Evolutionary conservation across 2,329 filamentous ascomycete genomes (phyloP).

Genomic region (Neonectria neomacrospora): DNA sequence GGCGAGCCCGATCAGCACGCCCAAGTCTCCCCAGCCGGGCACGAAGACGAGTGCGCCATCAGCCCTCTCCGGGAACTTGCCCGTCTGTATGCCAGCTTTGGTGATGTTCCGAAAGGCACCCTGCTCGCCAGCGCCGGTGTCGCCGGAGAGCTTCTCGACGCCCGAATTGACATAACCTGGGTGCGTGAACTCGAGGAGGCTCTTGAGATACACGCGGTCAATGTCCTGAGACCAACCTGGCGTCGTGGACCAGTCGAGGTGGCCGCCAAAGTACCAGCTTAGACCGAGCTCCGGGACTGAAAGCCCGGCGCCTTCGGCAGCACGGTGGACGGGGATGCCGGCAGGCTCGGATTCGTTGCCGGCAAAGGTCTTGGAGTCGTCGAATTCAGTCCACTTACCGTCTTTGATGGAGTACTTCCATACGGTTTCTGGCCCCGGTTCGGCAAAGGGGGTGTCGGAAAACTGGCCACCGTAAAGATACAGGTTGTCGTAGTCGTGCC

Average conservation of each 20-base stretch:
- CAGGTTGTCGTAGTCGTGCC: slow-evolving; percentile 76
- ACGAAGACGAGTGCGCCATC: slow-evolving; percentile 79
- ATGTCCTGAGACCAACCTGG: slow-evolving; percentile 74
- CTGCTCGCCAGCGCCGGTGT: slow-evolving; percentile 66
- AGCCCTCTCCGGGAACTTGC: slow-evolving; percentile 76
- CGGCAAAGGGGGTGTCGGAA: slow-evolving; percentile 68
- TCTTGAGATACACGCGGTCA: slow-evolving; percentile 75
- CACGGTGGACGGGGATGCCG: slow-evolving; percentile 69
- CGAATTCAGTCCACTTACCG: slow-evolving; percentile 71
- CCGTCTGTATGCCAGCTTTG: slow-evolving; percentile 73
- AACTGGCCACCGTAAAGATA: slow-evolving; percentile 82
- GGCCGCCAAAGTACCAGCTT: slow-evolving; percentile 84
- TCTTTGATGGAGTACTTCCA: slow-evolving; percentile 76
- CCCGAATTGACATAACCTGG: slow-evolving; percentile 74
- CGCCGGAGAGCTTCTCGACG: slow-evolving; percentile 64
- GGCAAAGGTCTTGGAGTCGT: slow-evolving; percentile 68
- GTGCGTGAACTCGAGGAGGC: slow-evolving; percentile 79
- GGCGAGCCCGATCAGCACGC: slow-evolving; percentile 77
- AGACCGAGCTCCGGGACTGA: slow-evolving; percentile 75
- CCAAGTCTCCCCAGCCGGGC: slow-evolving; percentile 77
- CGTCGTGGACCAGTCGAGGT: slow-evolving; percentile 70
- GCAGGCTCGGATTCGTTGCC: slow-evolving; percentile 71
- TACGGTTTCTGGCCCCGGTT: slow-evolving; percentile 69
- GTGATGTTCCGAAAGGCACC: slow-evolving; percentile 81
- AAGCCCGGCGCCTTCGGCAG: slow-evolving; percentile 78